A percentile compares a stretch with the other conserved stretches of the same genome.
Evolutionary conservation across 306 rosid species (phyloP).

Genomic region (Cucurbita maxima): DNA sequence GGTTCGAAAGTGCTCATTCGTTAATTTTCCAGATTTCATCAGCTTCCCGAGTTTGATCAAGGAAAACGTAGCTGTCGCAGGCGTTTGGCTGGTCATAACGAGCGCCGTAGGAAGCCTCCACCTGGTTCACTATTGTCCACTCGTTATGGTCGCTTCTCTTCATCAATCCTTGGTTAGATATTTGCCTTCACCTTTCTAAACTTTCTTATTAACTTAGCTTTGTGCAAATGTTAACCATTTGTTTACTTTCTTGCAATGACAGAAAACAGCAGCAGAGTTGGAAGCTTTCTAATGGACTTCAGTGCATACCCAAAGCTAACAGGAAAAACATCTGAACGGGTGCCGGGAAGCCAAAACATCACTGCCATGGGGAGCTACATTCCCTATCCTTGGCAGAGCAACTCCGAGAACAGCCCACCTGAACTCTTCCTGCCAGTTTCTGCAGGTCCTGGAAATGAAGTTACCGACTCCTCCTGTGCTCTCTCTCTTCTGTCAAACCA

Average conservation of each 20-base stretch:
- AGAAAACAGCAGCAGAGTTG: constrained; percentile 46
- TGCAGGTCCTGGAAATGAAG: constrained; percentile 32
- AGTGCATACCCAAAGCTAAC: constrained; percentile 38
- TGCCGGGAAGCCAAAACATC: constrained; percentile 24
- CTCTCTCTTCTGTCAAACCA: constrained; percentile 99
- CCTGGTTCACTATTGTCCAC: constrained; percentile 53
- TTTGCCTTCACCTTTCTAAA: background rate
- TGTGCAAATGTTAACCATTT: background rate
- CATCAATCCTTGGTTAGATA: constrained; percentile 47
- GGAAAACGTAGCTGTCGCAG: constrained; percentile 92
- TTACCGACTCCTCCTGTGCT: constrained; percentile 85
- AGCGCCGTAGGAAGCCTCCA: constrained; percentile 87
- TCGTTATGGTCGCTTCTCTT: constrained; percentile 38
- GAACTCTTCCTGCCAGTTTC: constrained; percentile 53
- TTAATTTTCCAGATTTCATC: constrained; percentile 53
- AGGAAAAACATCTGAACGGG: constrained; percentile 36
- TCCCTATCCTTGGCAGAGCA: constrained; percentile 47
- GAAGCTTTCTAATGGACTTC: constrained; percentile 72
- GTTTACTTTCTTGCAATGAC: constrained; percentile 7
- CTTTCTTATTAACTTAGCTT: background rate
- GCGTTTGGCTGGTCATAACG: constrained; percentile 91
- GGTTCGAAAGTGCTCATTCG: too few species aligned
- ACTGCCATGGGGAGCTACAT: constrained; percentile 16
- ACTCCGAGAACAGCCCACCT: constrained; percentile 30
- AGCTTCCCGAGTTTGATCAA: constrained; percentile 84